These are phyloP conservation scores for Penicillium bovifimosum DNA, from an alignment of 495 filamentous ascomycete genomes.

Conservation along the genomic window DNA sequence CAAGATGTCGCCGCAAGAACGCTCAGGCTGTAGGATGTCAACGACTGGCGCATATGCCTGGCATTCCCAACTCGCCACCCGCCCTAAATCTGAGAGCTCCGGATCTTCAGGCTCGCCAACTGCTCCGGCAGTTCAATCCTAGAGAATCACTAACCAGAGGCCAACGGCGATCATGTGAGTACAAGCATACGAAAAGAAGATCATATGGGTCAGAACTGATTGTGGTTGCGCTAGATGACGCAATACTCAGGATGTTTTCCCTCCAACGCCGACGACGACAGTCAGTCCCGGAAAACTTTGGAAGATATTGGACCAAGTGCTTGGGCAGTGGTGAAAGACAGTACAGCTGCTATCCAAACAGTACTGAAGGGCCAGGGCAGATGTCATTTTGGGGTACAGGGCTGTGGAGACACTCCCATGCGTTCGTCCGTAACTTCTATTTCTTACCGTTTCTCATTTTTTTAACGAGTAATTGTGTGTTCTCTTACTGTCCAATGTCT, in stretches of 20 bases:
- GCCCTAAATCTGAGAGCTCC: no score
- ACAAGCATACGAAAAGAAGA: background rate
- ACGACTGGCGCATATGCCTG: no score
- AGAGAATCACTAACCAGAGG: background rate
- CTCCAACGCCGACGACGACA: background rate
- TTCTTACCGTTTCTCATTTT: background rate
- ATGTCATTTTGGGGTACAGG: background rate
- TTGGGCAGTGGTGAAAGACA: background rate
- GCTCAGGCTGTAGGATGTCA: no score
- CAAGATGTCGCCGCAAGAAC: no score
- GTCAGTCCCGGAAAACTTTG: background rate
- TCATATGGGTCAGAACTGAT: background rate
- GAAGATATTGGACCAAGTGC: background rate
- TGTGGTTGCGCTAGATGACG: background rate
- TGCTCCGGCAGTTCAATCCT: background rate
- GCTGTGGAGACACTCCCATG: background rate
- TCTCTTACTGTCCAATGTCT: background rate
- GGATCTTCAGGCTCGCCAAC: background rate
- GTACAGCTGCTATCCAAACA: background rate
- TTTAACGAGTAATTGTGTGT: background rate
- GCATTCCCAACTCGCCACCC: no score
- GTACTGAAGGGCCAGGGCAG: background rate
- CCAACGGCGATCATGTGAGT: background rate
- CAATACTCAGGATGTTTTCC: background rate
- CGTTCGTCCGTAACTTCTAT: background rate